A percentile compares a stretch with the other conserved stretches of the same genome.
Conservation (phyloP, 306 rosid genomes). For the Ammopiptanthus mongolicus region DNA sequence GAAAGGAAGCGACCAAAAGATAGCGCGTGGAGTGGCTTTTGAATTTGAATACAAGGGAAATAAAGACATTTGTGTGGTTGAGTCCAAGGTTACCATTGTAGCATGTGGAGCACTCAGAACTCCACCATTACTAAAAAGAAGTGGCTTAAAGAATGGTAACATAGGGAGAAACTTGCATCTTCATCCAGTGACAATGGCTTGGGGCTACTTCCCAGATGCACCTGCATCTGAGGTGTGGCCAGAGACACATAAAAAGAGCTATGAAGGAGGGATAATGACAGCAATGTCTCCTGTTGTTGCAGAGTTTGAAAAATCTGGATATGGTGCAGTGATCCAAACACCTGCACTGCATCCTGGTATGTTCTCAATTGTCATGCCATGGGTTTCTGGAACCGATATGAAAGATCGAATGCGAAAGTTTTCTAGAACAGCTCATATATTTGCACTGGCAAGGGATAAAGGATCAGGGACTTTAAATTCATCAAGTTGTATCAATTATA, state of each 20-base stretch:
- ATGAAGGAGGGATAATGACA: constrained; percentile 90
- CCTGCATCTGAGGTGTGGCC: constrained; percentile 44
- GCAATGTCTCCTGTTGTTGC: constrained; percentile 72
- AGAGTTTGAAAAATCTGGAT: constrained; percentile 52
- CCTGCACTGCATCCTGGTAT: constrained; percentile 86
- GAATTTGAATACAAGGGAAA: constrained; percentile 35
- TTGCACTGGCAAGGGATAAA: constrained; percentile 72
- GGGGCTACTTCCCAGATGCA: constrained; percentile 77
- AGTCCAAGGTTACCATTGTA: constrained; percentile 69
- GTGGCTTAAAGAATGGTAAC: constrained; percentile 60
- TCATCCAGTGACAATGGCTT: constrained; percentile 84
- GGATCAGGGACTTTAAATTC: constrained; percentile 59
- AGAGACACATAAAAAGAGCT: constrained; percentile 57
- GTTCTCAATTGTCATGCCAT: constrained; percentile 75
- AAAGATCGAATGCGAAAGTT: constrained; percentile 58
- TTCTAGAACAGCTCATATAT: constrained; percentile 72
- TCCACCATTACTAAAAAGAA: constrained; percentile 54
- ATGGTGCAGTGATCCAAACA: constrained; percentile 77
- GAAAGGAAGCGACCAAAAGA: constrained; percentile 35
- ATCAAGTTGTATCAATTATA: constrained; percentile 35
- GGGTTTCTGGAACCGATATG: constrained; percentile 65
- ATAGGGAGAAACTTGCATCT: constrained; percentile 77
- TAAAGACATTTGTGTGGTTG: constrained; percentile 58
- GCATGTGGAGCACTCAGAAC: constrained; percentile 84
- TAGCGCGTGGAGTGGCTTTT: constrained; percentile 54